phyloP scores from a whole-genome alignment of 441 rosid species.

The Theobroma grandiflorum region DNA sequence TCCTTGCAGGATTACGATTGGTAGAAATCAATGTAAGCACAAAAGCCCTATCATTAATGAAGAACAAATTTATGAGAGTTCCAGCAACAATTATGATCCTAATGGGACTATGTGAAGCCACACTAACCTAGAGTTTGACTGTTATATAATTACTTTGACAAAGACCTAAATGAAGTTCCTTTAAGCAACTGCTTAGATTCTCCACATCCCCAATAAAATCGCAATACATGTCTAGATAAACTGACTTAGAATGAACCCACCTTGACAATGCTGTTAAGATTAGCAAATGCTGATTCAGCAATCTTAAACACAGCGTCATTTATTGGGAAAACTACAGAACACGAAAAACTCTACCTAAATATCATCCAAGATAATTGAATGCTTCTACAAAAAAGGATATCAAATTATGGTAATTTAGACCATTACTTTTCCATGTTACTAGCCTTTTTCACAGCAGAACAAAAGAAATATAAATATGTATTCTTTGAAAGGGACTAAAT shows the following conservation, averaged over 20 bases:
- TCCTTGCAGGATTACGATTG: background rate
- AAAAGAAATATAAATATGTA: background rate
- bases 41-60: background rate
- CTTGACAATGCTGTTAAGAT: background rate
- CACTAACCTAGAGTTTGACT: conserved; percentile 12
- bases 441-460: background rate
- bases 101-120: background rate
- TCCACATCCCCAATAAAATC: background rate
- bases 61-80: background rate
- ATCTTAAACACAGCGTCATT: background rate
- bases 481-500: conserved; percentile 3
- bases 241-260: background rate
- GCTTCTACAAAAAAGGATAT: background rate
- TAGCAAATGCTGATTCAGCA: background rate
- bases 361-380: conserved; percentile 1
- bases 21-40: background rate
- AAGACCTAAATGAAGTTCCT: conserved; percentile 2
- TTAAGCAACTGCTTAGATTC: background rate
- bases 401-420: background rate
- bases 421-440: background rate
- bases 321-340: background rate
- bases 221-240: background rate
- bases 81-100: background rate
- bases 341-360: conserved; percentile 3
- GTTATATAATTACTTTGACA: background rate